Evolutionary conservation across 805 yeast genomes (phyloP).

Genomic region (Ogataea siamensis): DNA sequence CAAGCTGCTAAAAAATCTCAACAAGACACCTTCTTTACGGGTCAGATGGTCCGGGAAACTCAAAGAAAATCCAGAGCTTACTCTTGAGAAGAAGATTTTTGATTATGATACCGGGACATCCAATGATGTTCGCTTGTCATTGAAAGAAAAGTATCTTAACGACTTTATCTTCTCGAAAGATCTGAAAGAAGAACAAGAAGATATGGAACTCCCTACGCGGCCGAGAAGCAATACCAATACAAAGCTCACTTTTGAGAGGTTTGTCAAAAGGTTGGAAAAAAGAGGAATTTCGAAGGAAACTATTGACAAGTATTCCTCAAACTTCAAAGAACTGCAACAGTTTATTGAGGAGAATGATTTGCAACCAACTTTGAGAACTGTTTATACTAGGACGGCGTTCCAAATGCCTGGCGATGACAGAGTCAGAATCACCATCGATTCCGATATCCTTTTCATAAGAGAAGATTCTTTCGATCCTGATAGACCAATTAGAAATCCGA

Average conservation of each 20-base stretch:
- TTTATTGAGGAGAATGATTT: slow-evolving; percentile 65
- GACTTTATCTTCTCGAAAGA: slow-evolving; percentile 48
- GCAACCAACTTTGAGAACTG: slow-evolving; percentile 84
- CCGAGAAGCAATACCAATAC: slow-evolving; percentile 8
- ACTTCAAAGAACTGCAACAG: slow-evolving; percentile 58
- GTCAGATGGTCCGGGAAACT: slow-evolving; percentile 90
- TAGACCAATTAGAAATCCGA: slow-evolving; percentile 87
- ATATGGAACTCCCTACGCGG: slow-evolving; percentile 29
- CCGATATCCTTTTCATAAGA: slow-evolving; percentile 81
- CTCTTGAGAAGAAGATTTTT: slow-evolving; percentile 75
- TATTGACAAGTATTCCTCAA: slow-evolving; percentile 49
- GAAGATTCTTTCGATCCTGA: slow-evolving; percentile 85
- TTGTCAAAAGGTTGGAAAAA: slow-evolving; percentile 58
- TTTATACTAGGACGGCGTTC: slow-evolving; percentile 90
- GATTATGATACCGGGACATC: slow-evolving; percentile 48
- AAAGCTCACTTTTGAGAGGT: slow-evolving; percentile 41
- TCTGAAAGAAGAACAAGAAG: slow-evolving; percentile 32
- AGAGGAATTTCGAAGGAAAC: slow-evolving; percentile 54
- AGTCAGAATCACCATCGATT: slow-evolving; percentile 85
- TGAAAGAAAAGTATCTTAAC: slow-evolving; percentile 81
- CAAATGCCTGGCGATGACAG: slow-evolving; percentile 98
- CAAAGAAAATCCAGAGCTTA: slow-evolving; percentile 70
- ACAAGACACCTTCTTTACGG: slow-evolving; percentile 70
- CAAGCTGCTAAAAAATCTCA: slow-evolving; percentile 63
- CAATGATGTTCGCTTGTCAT: slow-evolving; percentile 58